These are phyloP conservation scores for Leishmania gerbilli DNA, from an alignment of 208 protist species.

Conservation along the genomic window DNA sequence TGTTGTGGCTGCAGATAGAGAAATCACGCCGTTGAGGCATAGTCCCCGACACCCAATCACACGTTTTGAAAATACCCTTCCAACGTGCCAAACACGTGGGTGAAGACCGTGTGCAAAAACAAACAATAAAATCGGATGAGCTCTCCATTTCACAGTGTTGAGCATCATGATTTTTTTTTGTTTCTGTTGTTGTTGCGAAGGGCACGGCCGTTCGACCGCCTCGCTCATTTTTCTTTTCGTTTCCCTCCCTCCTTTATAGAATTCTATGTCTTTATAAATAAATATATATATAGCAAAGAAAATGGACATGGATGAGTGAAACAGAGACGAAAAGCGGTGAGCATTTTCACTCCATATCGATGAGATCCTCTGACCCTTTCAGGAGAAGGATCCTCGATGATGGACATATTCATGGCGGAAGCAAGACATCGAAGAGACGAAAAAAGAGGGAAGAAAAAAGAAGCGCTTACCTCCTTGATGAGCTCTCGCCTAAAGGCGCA, in stretches of 20 bases:
- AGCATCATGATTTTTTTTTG: neutral
- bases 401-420: neutral
- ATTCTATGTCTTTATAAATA: neutral
- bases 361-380: neutral
- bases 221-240: neutral
- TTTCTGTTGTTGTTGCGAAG: neutral
- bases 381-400: neutral
- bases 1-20: neutral
- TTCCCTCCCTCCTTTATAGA: neutral
- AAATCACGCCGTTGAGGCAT: neutral
- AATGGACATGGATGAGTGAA: neutral
- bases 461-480: neutral
- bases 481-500: neutral
- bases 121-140: neutral
- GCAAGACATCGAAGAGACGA: neutral
- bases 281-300: neutral
- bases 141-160: neutral
- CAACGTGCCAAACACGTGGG: neutral
- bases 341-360: neutral
- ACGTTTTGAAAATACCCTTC: neutral
- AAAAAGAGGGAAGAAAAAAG: neutral
- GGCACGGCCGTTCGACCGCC: neutral
- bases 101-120: neutral
- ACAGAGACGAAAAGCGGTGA: neutral
- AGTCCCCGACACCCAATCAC: neutral